Evolutionary conservation across 129 eudicot species (phyloP).

Genomic region (Flaveria sonorensis): DNA sequence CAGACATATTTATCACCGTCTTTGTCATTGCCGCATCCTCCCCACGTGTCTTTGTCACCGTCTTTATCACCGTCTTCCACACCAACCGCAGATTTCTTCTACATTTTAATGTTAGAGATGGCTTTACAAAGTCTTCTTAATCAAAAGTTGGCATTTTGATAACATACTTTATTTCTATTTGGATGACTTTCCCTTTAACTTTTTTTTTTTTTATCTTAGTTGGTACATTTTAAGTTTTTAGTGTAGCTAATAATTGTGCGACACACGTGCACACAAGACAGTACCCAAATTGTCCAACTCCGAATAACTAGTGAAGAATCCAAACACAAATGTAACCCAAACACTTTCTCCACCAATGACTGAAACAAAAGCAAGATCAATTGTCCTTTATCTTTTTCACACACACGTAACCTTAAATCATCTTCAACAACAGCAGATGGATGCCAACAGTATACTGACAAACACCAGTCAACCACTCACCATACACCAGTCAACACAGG

Average conservation of each 20-base stretch:
- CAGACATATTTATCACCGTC: too few species aligned
- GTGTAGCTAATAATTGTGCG: background rate
- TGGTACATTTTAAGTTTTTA: background rate
- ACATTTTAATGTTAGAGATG: too few species aligned
- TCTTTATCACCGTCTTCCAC: too few species aligned
- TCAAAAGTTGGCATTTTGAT: too few species aligned
- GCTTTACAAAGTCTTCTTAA: too few species aligned
- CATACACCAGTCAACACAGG: slow-evolving; percentile 40
- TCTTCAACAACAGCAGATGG: slow-evolving; percentile 7
- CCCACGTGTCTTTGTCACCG: too few species aligned
- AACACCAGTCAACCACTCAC: slow-evolving; percentile 35
- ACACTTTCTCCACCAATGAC: slow-evolving; percentile 44
- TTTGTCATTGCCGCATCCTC: too few species aligned
- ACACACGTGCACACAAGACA: slow-evolving; percentile 30
- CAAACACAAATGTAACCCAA: slow-evolving; percentile 47
- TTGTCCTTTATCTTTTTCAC: slow-evolving; percentile 34
- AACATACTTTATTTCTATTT: too few species aligned
- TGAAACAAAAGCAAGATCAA: slow-evolving; percentile 25
- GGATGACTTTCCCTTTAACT: background rate
- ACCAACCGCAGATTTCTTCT: too few species aligned
- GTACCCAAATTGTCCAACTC: slow-evolving; percentile 31
- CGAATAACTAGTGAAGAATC: slow-evolving; percentile 24
- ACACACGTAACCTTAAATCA: slow-evolving; percentile 20
- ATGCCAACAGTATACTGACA: slow-evolving; percentile 36
- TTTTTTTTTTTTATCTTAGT: background rate